phyloP scores from a whole-genome alignment of 257 asterid genomes.

The Orobanche coerulescens region DNA sequence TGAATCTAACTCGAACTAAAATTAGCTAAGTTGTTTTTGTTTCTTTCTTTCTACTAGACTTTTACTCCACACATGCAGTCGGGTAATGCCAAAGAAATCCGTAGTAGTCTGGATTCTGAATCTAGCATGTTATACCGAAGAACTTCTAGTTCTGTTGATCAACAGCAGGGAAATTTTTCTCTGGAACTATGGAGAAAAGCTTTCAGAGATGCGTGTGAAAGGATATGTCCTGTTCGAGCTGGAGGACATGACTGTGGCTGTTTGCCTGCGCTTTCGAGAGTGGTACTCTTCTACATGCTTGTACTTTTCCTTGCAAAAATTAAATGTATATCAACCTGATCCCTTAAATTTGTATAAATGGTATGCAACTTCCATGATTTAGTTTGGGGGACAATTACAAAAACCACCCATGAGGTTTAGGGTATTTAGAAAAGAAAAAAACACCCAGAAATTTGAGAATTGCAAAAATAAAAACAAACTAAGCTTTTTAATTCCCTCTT shows the following conservation, averaged over 20 bases:
- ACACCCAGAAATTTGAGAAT: too few relatives aligned
- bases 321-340: neutral
- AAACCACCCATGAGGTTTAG: neutral
- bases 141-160: slow-evolving; percentile 39
- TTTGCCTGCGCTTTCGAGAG: slow-evolving; percentile 53
- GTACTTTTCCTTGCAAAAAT: neutral
- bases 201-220: slow-evolving; percentile 65
- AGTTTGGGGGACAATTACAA: neutral
- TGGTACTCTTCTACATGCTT: slow-evolving; percentile 35
- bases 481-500: too few relatives aligned
- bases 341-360: neutral
- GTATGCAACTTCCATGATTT: neutral
- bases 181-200: slow-evolving; percentile 75
- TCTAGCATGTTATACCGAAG: slow-evolving; percentile 33
- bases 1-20: slow-evolving; percentile 11
- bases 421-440: too few relatives aligned
- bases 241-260: slow-evolving; percentile 78
- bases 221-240: slow-evolving; percentile 77
- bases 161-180: slow-evolving; percentile 43
- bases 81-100: slow-evolving; percentile 41
- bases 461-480: too few relatives aligned
- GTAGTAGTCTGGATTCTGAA: slow-evolving; percentile 29
- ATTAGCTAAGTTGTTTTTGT: slow-evolving; percentile 4
- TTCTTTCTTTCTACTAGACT: slow-evolving; percentile 36
- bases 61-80: slow-evolving; percentile 85